These are phyloP conservation scores for Liriodendron chinense DNA, from an alignment of 164 flowering plant genomes.

Conservation along the genomic window DNA sequence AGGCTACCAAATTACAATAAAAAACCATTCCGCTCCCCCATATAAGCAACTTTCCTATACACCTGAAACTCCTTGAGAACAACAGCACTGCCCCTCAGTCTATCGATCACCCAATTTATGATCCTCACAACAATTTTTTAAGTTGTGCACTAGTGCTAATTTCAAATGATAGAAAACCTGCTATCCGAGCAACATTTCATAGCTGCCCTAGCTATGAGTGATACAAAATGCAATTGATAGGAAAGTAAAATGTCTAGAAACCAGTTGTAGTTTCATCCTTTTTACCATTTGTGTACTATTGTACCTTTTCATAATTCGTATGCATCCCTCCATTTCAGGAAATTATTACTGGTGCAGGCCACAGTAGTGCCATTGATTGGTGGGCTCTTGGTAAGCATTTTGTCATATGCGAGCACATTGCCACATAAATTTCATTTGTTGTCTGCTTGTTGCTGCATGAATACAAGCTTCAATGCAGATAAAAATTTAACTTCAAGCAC, in stretches of 20 bases:
- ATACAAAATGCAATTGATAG: not conserved
- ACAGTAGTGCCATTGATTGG: slow-evolving; percentile 95
- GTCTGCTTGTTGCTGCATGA: not conserved
- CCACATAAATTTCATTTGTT: not conserved
- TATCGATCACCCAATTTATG: too few species aligned
- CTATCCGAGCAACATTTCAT: not conserved
- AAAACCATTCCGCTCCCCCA: too few species aligned
- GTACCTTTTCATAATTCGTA: slow-evolving; percentile 8
- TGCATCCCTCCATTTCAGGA: slow-evolving; percentile 55
- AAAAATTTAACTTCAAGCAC: not conserved
- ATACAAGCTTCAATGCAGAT: not conserved
- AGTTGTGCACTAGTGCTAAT: too few species aligned
- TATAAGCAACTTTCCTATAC: too few species aligned
- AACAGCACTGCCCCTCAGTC: too few species aligned
- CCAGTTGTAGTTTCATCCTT: too few species aligned
- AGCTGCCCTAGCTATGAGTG: not conserved
- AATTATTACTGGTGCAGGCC: slow-evolving; percentile 88
- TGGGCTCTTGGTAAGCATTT: slow-evolving; percentile 86
- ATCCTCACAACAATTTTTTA: too few species aligned
- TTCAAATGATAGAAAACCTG: too few species aligned
- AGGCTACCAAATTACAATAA: too few species aligned
- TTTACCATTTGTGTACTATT: too few species aligned
- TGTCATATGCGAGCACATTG: not conserved
- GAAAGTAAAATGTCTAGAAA: not conserved
- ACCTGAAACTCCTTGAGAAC: too few species aligned